These are phyloP conservation scores for Pseudogymnoascus sp. DNA, from an alignment of 2,329 filamentous ascomycete genomes.

Conservation along the genomic window DNA sequence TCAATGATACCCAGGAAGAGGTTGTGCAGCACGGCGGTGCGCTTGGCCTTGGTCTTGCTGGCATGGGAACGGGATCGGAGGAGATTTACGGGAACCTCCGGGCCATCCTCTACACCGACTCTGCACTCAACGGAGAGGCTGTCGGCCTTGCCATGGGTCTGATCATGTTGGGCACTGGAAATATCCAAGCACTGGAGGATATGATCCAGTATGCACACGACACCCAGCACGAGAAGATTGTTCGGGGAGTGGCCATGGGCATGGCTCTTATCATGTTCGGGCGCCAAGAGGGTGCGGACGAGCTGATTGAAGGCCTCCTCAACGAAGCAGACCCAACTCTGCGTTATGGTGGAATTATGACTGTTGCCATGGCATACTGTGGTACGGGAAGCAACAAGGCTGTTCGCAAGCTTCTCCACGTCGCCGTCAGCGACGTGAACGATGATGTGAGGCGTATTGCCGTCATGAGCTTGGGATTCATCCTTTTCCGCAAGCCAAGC, in stretches of 20 bases:
- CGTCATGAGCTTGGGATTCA: constrained; percentile 96
- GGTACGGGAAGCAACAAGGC: constrained; percentile 98
- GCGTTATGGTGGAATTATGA: constrained; percentile 96
- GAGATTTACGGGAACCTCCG: constrained; percentile 88
- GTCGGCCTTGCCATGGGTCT: constrained; percentile 94
- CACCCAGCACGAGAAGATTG: constrained; percentile 97
- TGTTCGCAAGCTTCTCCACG: constrained; percentile 87
- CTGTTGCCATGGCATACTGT: constrained; percentile 95
- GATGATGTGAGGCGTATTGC: constrained; percentile 94
- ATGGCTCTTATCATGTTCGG: constrained; percentile 99
- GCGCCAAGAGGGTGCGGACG: constrained; percentile 87
- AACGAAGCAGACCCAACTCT: constrained; percentile 90
- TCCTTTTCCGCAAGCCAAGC: constrained; percentile 93
- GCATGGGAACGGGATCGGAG: constrained; percentile 90
- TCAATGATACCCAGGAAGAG: constrained; percentile 71
- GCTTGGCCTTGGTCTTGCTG: constrained; percentile 88
- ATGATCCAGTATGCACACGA: constrained; percentile 98
- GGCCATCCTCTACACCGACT: constrained; percentile 82
- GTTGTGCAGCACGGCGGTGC: constrained; percentile 96
- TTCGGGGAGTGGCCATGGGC: constrained; percentile 86
- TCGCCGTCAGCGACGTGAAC: constrained; percentile 95
- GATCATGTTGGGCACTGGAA: constrained; percentile 97
- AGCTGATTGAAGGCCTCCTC: constrained; percentile 85
- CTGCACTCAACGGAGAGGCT: constrained; percentile 91
- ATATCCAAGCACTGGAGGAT: constrained; percentile 83